A percentile compares a stretch with the other conserved stretches of the same genome.
phyloP scores from a whole-genome alignment of 306 rosid genomes.

The Carpinus viminea region DNA sequence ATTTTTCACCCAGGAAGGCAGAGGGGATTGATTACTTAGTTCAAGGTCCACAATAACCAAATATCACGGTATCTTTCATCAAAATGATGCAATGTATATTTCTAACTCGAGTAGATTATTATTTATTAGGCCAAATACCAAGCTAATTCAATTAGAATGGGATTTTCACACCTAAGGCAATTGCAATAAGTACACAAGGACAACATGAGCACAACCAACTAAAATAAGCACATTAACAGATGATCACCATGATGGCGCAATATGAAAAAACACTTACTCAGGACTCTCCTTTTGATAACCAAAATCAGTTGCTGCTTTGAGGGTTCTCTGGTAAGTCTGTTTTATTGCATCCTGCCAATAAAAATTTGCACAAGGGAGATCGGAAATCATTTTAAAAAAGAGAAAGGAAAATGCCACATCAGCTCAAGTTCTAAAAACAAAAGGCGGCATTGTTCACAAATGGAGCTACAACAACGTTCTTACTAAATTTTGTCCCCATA shows the following conservation, averaged over 20 bases:
- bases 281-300: slow-evolving; percentile 93
- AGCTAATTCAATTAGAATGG: background rate
- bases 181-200: background rate
- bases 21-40: background rate
- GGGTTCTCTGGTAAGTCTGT: slow-evolving; percentile 89
- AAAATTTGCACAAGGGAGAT: slow-evolving; percentile 18
- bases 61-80: background rate
- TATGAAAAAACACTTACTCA: slow-evolving; percentile 59
- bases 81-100: background rate
- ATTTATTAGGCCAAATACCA: background rate
- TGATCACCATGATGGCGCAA: slow-evolving; percentile 6
- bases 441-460: background rate
- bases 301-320: slow-evolving; percentile 76
- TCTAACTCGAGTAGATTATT: background rate
- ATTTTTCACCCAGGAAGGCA: background rate
- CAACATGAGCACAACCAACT: background rate
- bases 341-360: slow-evolving; percentile 82
- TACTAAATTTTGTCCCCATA: background rate
- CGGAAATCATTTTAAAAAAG: slow-evolving; percentile 5
- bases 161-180: background rate
- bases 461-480: background rate
- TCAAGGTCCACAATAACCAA: background rate
- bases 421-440: background rate
- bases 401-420: background rate
- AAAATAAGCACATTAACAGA: background rate